These are phyloP conservation scores for Nakazawaea ernobii DNA, from an alignment of 805 yeast species.

Conservation along the genomic window DNA sequence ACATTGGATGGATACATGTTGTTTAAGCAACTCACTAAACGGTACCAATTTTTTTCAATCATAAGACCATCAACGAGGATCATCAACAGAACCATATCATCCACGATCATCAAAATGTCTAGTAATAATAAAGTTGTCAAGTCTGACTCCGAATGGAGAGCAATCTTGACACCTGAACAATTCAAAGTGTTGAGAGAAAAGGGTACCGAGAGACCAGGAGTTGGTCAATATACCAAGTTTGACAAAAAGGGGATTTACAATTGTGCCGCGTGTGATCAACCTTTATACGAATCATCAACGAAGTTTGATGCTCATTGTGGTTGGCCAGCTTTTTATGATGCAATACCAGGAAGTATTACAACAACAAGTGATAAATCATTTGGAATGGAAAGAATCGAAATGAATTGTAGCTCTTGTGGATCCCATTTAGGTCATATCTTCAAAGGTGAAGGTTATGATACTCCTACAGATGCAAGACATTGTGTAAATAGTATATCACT, in stretches of 20 bases:
- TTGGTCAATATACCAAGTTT: conserved; percentile 55
- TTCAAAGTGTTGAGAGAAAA: conserved; percentile 70
- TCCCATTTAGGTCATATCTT: conserved; percentile 96
- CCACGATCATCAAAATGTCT: not conserved
- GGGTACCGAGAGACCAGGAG: conserved; percentile 64
- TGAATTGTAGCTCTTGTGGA: conserved; percentile 82
- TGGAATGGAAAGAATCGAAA: conserved; percentile 87
- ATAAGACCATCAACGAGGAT: not conserved
- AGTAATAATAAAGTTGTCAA: conserved; percentile 11
- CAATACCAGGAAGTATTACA: conserved; percentile 72
- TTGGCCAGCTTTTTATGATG: conserved; percentile 96
- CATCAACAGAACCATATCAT: not conserved
- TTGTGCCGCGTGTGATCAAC: conserved; percentile 83
- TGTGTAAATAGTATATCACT: conserved; percentile 87
- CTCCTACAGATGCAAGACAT: conserved; percentile 88
- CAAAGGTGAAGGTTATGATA: conserved; percentile 83
- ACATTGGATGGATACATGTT: too few relatives aligned
- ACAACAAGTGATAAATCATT: conserved; percentile 52
- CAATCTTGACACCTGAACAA: conserved; percentile 69
- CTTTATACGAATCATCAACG: conserved; percentile 71
- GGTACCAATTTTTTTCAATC: not conserved
- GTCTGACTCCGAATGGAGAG: conserved; percentile 70
- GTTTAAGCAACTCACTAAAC: too few relatives aligned
- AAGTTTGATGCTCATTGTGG: conserved; percentile 93
- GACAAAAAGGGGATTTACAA: conserved; percentile 56